phyloP scores from a whole-genome alignment of 495 filamentous ascomycete species.

The Sporormia fimetaria region DNA sequence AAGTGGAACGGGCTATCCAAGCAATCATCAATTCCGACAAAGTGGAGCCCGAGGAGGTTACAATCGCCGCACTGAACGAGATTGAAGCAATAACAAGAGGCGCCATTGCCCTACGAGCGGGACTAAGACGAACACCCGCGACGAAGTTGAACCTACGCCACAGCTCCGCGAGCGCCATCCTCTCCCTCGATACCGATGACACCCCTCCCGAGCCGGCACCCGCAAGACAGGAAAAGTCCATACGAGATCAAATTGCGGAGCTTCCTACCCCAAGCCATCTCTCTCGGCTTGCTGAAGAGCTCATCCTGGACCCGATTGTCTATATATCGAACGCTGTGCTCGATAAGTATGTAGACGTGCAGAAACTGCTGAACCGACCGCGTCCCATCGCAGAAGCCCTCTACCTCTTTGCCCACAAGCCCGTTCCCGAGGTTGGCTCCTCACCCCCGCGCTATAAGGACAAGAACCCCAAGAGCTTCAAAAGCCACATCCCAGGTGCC shows the following conservation, averaged over 20 bases:
- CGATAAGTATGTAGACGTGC: constrained; percentile 55
- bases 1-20: constrained; percentile 14
- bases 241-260: neutral
- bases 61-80: constrained; percentile 8
- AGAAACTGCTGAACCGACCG: constrained; percentile 57
- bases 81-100: constrained; percentile 14
- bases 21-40: constrained; percentile 11
- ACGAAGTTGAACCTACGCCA: constrained; percentile 3
- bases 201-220: constrained; percentile 10
- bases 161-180: constrained; percentile 30
- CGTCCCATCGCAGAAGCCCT: constrained; percentile 68
- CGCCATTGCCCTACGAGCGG: constrained; percentile 9
- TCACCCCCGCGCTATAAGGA: constrained; percentile 47
- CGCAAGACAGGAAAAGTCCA: neutral
- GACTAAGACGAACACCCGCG: constrained; percentile 1
- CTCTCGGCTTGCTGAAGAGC: constrained; percentile 45
- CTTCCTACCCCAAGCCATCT: constrained; percentile 31
- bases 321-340: constrained; percentile 70
- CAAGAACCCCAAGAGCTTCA: constrained; percentile 54
- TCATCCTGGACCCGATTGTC: constrained; percentile 63
- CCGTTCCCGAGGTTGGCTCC: constrained; percentile 50
- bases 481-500: constrained; percentile 55
- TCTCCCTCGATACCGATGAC: constrained; percentile 25
- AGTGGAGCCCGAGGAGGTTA: constrained; percentile 15
- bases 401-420: constrained; percentile 74